A percentile compares a stretch with the other conserved stretches of the same genome.
Conservation (phyloP, 2,329 filamentous ascomycete species). For the Microascus cirrosus region DNA sequence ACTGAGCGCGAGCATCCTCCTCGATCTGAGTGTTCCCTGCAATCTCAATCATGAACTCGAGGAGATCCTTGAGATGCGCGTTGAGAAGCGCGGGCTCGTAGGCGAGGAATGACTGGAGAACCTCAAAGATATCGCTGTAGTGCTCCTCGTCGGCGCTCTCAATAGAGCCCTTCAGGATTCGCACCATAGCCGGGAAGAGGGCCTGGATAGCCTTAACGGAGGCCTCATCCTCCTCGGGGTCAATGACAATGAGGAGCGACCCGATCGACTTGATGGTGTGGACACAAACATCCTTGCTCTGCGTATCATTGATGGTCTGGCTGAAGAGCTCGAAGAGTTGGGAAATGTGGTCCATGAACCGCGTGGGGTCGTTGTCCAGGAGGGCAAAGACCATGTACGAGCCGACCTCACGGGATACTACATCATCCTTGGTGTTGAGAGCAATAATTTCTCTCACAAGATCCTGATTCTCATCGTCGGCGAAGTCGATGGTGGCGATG, state of each 20-base stretch:
- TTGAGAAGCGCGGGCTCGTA: conserved; percentile 79
- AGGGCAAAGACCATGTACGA: conserved; percentile 90
- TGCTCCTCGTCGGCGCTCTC: conserved; percentile 74
- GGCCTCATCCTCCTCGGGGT: conserved; percentile 72
- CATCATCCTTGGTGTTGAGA: conserved; percentile 63
- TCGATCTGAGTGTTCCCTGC: conserved; percentile 65
- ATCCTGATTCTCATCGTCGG: conserved; percentile 64
- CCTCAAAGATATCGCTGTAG: conserved; percentile 84
- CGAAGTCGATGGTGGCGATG: conserved; percentile 74
- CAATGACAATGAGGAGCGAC: conserved; percentile 75
- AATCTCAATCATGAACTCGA: conserved; percentile 89
- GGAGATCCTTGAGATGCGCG: conserved; percentile 76
- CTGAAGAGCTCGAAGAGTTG: conserved; percentile 76
- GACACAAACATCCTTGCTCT: conserved; percentile 85
- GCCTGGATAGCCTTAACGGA: conserved; percentile 66
- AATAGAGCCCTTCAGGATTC: conserved; percentile 76
- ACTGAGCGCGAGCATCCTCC: conserved; percentile 80
- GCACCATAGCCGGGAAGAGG: conserved; percentile 79
- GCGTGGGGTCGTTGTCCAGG: conserved; percentile 75
- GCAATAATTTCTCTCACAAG: conserved; percentile 70
- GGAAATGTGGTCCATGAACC: conserved; percentile 69
- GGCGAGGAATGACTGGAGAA: conserved; percentile 89
- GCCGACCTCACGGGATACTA: conserved; percentile 76
- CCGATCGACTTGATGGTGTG: conserved; percentile 90
- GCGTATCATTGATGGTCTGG: conserved; percentile 78